Evolutionary conservation across 139 green algal species (phyloP).

Genomic region (Chlamydomonas applanata): DNA sequence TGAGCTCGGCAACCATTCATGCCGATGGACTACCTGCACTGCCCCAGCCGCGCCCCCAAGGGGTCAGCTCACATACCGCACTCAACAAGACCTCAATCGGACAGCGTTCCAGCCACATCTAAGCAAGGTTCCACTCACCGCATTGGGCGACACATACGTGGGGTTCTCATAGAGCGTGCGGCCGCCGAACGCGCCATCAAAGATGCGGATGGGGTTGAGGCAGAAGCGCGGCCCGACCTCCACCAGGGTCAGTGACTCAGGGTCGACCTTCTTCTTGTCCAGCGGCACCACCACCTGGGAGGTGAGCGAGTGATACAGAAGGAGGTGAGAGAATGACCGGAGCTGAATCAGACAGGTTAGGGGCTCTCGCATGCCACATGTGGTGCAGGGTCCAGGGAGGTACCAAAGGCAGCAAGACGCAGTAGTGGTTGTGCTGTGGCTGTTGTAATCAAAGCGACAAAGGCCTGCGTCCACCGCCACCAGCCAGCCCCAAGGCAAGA

Average conservation of each 20-base stretch:
- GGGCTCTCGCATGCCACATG: too few species aligned
- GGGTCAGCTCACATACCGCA: too few species aligned
- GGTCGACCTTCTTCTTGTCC: conserved; percentile 68
- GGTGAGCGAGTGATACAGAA: not conserved
- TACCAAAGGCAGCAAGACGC: too few species aligned
- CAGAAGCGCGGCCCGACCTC: conserved; percentile 89
- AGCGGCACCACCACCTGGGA: conserved; percentile 67
- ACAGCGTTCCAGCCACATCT: not conserved
- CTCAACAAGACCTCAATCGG: too few species aligned
- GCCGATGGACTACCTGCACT: conserved; percentile 1
- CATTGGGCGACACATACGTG: conserved; percentile 89
- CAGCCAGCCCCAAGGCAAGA: too few species aligned
- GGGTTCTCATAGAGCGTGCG: conserved; percentile 91
- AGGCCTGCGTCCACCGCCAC: too few species aligned
- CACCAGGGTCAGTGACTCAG: conserved; percentile 59
- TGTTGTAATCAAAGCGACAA: too few species aligned
- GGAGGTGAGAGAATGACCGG: too few species aligned
- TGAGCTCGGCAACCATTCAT: not conserved
- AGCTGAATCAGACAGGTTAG: too few species aligned
- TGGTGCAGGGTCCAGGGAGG: too few species aligned
- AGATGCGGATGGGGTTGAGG: conserved; percentile 89
- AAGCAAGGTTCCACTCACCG: conserved; percentile 45
- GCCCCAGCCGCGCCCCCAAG: too few species aligned
- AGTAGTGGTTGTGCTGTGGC: too few species aligned
- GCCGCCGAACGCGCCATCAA: conserved; percentile 86